Percentiles rank a stretch among this genome's conserved stretches.
phyloP scores from a whole-genome alignment of 2,329 filamentous ascomycete species.

The Elsinoe australis region DNA sequence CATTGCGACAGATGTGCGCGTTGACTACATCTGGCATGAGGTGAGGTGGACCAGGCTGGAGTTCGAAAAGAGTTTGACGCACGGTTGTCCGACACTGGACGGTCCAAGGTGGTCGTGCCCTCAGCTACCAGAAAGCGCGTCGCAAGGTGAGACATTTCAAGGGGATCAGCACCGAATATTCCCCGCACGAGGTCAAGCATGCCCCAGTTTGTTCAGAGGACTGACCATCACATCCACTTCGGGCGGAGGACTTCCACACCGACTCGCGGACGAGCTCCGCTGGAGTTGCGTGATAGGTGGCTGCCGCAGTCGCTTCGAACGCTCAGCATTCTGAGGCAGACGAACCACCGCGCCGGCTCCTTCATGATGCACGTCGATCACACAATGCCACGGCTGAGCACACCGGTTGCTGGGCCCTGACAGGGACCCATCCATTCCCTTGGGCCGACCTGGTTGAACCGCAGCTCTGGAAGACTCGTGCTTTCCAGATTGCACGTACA shows the following conservation, averaged over 20 bases:
- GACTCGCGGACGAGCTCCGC: background rate
- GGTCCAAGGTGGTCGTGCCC: background rate
- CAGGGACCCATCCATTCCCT: background rate
- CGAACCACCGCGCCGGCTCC: no score
- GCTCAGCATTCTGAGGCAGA: background rate
- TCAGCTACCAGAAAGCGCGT: background rate
- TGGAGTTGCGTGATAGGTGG: no score
- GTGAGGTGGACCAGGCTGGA: no score
- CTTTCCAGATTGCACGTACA: no score
- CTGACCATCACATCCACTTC: background rate
- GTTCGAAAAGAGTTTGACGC: background rate
- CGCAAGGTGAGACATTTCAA: constrained; percentile 7
- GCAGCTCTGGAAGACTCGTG: no score
- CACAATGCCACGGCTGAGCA: background rate
- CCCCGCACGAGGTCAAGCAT: background rate
- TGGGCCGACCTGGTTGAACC: background rate
- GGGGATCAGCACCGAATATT: constrained; percentile 8
- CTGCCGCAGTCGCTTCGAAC: no score
- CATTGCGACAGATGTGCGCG: no score
- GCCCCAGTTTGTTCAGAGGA: background rate
- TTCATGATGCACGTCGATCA: background rate
- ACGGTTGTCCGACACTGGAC: no score
- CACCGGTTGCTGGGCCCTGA: background rate
- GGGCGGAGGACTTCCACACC: background rate
- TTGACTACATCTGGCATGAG: no score